These are phyloP conservation scores for Dioszegia hungarica DNA, from an alignment of 768 basidiomycete species.

Conservation along the genomic window DNA sequence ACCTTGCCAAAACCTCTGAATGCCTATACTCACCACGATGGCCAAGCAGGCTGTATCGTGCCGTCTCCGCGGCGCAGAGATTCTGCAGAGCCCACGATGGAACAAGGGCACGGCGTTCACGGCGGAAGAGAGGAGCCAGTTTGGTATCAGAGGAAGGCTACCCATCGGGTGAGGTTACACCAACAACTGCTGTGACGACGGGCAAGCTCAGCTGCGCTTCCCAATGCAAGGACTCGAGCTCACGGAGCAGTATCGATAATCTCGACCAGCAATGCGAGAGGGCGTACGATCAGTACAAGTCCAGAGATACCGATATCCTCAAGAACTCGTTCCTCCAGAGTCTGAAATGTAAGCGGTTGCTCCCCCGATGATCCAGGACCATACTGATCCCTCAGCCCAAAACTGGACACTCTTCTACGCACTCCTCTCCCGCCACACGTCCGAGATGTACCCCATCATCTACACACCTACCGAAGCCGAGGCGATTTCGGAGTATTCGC, in stretches of 20 bases:
- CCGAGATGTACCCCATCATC: constrained; percentile 54
- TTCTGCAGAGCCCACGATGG: constrained; percentile 62
- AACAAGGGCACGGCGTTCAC: constrained; percentile 70
- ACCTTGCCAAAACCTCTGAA: too few relatives aligned
- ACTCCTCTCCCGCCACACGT: constrained; percentile 58
- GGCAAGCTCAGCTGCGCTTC: neutral
- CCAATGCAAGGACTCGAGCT: constrained; percentile 9
- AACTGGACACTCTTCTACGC: constrained; percentile 69
- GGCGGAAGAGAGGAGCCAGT: constrained; percentile 60
- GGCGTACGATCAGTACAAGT: constrained; percentile 61
- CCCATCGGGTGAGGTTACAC: constrained; percentile 47
- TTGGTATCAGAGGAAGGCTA: constrained; percentile 55
- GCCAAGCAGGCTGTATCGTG: neutral
- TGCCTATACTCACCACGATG: neutral
- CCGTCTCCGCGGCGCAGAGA: constrained; percentile 57
- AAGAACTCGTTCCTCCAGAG: constrained; percentile 64
- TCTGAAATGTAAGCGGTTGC: constrained; percentile 24
- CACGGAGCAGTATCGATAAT: constrained; percentile 54
- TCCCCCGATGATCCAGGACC: neutral
- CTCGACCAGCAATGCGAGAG: constrained; percentile 72
- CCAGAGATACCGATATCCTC: constrained; percentile 51
- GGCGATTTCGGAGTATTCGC: constrained; percentile 77
- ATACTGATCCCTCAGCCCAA: constrained; percentile 26
- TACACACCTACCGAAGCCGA: constrained; percentile 57
- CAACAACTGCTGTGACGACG: too few relatives aligned